A percentile compares a stretch with the other conserved stretches of the same genome.
Evolutionary conservation across 345 rosid species (phyloP).

Genomic region (Corchorus olitorius): DNA sequence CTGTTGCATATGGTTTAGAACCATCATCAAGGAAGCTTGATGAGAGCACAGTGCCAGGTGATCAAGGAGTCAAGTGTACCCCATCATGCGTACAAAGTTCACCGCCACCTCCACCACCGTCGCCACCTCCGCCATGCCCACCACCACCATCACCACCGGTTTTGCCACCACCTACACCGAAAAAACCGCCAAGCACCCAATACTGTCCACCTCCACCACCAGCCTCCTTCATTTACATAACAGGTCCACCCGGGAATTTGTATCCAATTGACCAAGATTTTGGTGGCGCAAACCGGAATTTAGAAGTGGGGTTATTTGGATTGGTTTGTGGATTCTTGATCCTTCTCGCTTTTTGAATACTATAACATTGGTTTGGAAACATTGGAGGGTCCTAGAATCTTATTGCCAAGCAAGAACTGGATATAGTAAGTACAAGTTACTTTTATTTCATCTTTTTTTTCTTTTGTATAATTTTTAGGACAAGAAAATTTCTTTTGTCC

Average conservation of each 20-base stretch:
- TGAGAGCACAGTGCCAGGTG: slow-evolving; percentile 26
- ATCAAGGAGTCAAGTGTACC: slow-evolving; percentile 44
- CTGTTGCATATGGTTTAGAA: slow-evolving; percentile 15
- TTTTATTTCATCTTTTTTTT: not conserved
- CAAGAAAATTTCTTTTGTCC: slow-evolving; percentile 14
- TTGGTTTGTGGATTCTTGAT: slow-evolving; percentile 43
- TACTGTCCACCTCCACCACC: slow-evolving; percentile 65
- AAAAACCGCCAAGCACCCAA: slow-evolving; percentile 38
- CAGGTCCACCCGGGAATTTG: slow-evolving; percentile 70
- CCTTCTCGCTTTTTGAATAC: slow-evolving; percentile 30
- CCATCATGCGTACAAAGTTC: slow-evolving; percentile 54
- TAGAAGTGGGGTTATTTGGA: slow-evolving; percentile 31
- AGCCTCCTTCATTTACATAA: slow-evolving; percentile 44
- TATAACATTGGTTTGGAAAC: not conserved
- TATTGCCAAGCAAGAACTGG: not conserved
- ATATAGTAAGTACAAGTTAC: slow-evolving; percentile 11
- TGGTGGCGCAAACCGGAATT: slow-evolving; percentile 32
- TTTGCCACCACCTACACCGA: slow-evolving; percentile 50
- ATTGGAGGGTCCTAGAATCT: not conserved
- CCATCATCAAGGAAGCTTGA: slow-evolving; percentile 40
- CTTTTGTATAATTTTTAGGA: not conserved
- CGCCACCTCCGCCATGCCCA: slow-evolving; percentile 43
- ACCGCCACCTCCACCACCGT: slow-evolving; percentile 53
- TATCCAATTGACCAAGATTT: slow-evolving; percentile 50
- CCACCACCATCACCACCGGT: slow-evolving; percentile 58